phyloP scores from a whole-genome alignment of 768 basidiomycete species.

The Holtermannia corniformis region DNA sequence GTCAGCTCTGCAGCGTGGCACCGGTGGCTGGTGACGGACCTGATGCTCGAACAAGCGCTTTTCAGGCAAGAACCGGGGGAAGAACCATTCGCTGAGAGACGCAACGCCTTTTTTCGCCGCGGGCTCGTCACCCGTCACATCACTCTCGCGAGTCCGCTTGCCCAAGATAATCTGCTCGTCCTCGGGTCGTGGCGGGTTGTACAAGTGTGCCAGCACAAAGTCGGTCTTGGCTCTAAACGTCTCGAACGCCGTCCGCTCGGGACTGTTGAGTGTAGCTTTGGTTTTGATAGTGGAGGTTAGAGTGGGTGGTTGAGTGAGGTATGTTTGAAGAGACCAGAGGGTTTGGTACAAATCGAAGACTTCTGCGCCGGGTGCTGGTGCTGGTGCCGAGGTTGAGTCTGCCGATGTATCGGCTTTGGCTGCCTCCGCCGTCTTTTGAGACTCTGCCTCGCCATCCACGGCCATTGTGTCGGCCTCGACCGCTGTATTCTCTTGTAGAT shows the following conservation, averaged over 20 bases:
- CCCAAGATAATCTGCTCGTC: slow-evolving; percentile 18
- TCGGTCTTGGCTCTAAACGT: slow-evolving; percentile 29
- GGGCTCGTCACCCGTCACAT: slow-evolving; percentile 1
- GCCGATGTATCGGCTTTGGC: background rate
- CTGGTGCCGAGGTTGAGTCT: background rate
- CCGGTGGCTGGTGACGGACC: slow-evolving; percentile 6
- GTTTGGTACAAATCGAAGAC: slow-evolving; percentile 22
- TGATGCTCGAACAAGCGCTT: slow-evolving; percentile 29
- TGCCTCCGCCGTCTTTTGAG: background rate
- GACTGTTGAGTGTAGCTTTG: slow-evolving; percentile 1
- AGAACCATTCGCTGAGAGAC: slow-evolving; percentile 15
- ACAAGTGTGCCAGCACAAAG: slow-evolving; percentile 28
- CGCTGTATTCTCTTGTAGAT: too few species aligned
- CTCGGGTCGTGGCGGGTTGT: slow-evolving; percentile 26
- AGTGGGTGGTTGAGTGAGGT: slow-evolving; percentile 28
- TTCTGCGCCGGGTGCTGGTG: slow-evolving; percentile 11
- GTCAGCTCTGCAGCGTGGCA: background rate
- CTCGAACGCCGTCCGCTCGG: slow-evolving; percentile 19
- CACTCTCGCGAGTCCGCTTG: slow-evolving; percentile 18
- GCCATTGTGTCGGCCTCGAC: background rate
- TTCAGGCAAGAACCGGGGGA: slow-evolving; percentile 32
- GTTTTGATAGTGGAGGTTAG: slow-evolving; percentile 15
- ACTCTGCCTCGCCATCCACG: too few species aligned
- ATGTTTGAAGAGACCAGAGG: slow-evolving; percentile 35
- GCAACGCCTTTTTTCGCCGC: background rate